phyloP scores from a whole-genome alignment of 768 basidiomycete genomes.

The Kwoniella newhampshirensis region DNA sequence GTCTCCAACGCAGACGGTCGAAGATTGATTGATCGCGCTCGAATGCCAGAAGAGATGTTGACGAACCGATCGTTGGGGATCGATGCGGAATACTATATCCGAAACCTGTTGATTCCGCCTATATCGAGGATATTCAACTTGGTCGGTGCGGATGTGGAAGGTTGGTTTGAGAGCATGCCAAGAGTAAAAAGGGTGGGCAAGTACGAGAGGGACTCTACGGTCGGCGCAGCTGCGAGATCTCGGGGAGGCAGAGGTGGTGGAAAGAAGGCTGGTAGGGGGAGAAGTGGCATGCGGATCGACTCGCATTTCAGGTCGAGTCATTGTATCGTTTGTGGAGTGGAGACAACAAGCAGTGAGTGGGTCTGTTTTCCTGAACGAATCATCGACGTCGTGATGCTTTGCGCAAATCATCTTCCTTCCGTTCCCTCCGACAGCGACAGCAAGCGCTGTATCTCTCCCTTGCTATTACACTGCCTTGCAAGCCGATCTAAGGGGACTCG shows the following conservation, averaged over 20 bases:
- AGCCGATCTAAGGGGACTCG: too few relatives aligned
- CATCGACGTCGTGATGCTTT: too few relatives aligned
- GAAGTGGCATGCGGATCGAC: slow-evolving; percentile 60
- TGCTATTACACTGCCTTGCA: too few relatives aligned
- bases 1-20: slow-evolving; percentile 64
- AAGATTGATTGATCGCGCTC: slow-evolving; percentile 71
- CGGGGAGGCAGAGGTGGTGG: neutral
- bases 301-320: slow-evolving; percentile 70
- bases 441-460: too few relatives aligned
- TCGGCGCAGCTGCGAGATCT: neutral
- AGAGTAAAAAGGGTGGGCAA: slow-evolving; percentile 58
- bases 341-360: slow-evolving; percentile 60
- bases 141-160: slow-evolving; percentile 78
- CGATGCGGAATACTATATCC: slow-evolving; percentile 89
- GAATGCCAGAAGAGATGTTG: slow-evolving; percentile 70
- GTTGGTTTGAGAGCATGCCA: slow-evolving; percentile 88
- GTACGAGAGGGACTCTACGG: slow-evolving; percentile 43
- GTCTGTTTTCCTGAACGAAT: too few relatives aligned
- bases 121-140: slow-evolving; percentile 87
- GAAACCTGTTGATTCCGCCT: slow-evolving; percentile 79
- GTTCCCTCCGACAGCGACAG: too few relatives aligned
- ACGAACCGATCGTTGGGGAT: slow-evolving; percentile 64
- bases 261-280: slow-evolving; percentile 12
- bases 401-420: too few relatives aligned
- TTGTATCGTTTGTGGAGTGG: slow-evolving; percentile 68